These are phyloP conservation scores for Komagataella phaffii DNA, from an alignment of 805 yeast genomes.

Conservation along the genomic window DNA sequence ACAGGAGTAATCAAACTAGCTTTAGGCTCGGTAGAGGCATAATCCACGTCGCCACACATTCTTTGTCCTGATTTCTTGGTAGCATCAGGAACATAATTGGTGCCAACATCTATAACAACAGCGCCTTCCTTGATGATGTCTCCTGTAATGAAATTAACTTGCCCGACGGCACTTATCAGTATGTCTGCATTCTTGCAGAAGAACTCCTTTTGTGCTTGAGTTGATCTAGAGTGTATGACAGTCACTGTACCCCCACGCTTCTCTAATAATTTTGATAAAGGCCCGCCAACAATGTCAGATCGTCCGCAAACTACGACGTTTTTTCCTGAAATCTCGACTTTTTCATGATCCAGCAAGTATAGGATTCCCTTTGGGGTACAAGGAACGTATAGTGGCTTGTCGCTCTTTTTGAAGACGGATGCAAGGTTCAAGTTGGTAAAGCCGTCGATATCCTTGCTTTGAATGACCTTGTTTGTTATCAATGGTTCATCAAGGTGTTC, in stretches of 20 bases:
- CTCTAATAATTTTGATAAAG: conserved; percentile 74
- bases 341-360: conserved; percentile 59
- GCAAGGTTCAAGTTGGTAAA: conserved; percentile 84
- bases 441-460: conserved; percentile 90
- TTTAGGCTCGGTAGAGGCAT: conserved; percentile 42
- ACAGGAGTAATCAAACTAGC: conserved; percentile 84
- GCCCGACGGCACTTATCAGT: conserved; percentile 86
- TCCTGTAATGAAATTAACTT: conserved; percentile 72
- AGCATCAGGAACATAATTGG: conserved; percentile 72
- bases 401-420: conserved; percentile 78
- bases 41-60: conserved; percentile 94
- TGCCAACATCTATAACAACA: conserved; percentile 89
- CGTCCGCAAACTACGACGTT: conserved; percentile 88
- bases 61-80: conserved; percentile 65
- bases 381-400: conserved; percentile 72
- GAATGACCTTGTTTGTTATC: conserved; percentile 70
- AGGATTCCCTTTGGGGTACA: conserved; percentile 95
- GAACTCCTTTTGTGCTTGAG: conserved; percentile 36
- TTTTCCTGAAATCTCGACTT: conserved; percentile 60
- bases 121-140: conserved; percentile 81
- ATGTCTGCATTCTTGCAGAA: conserved; percentile 63
- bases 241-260: conserved; percentile 83
- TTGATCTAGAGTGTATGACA: conserved; percentile 64
- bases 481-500: conserved; percentile 60
- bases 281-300: conserved; percentile 92